Evolutionary conservation across 352 stramenopile genomes (phyloP), one percentile per base, ranked within the genome.

Genomic region (Phytophthora pluvialis): DNA sequence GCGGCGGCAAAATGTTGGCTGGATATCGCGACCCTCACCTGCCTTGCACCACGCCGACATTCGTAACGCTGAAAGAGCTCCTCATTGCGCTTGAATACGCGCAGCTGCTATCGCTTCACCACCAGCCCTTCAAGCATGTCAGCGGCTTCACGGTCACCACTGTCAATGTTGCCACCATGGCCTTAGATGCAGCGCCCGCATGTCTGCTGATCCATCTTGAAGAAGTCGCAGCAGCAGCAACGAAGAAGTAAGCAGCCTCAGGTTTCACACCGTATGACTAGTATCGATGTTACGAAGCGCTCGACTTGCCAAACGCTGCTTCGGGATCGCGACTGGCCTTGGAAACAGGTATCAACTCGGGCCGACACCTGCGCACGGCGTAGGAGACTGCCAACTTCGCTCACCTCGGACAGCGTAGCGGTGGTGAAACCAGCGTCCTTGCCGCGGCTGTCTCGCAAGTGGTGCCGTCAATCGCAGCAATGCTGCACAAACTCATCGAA

Each of bases 181-280:
- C n/a, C n/a, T n/a, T n/a, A n/a, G n/a, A n/a, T n/a, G n/a, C n/a
- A n/a, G n/a, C n/a, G n/a, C n/a, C n/a, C n/a, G n/a, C n/a, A n/a
- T n/a, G n/a, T n/a, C n/a, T n/a, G n/a, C n/a, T n/a, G n/a, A n/a
- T n/a, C n/a, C n/a, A n/a, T n/a, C n/a, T n/a, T n/a, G n/a, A n/a
- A n/a, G n/a, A n/a, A n/a, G n/a, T n/a, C n/a, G n/a, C n/a, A n/a
- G n/a, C n/a, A n/a, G n/a, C 31, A 35, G 31, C 31, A 35, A 35
- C 31, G 31, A 35, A 35, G 31, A 18, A 44, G 42, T 18, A 48
- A 18, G 25, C 42, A 2, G 13, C 18, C 5, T 25, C 18, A 29
- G 42, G 21, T 18, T 48, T 48, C 42, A 48, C 42, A n/a, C 32
- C 18, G 42, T 18, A 48, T 15, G 32, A 48, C 42, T 15, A 33